Conservation (phyloP, 345 rosid species). For the Populus simonii region DNA sequence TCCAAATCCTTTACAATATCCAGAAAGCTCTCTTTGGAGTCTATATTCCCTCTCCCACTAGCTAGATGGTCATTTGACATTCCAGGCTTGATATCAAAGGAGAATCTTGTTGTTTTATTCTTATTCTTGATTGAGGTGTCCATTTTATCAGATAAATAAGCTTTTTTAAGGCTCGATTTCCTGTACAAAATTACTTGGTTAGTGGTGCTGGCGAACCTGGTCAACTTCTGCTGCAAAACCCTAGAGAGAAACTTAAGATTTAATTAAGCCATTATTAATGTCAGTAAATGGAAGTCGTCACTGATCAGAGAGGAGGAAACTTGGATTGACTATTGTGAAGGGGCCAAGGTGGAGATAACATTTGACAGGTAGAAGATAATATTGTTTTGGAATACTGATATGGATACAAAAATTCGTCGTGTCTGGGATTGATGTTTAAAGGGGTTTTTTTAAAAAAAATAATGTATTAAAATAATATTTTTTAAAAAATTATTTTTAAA, state of each 20-base stretch:
- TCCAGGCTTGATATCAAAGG: conserved; percentile 17
- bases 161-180: not conserved
- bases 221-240: not conserved
- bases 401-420: not conserved
- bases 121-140: conserved; percentile 25
- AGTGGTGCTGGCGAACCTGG: not conserved
- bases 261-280: not conserved
- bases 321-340: not conserved
- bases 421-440: no score
- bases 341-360: no score
- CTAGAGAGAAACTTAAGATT: not conserved
- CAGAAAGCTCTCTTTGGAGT: conserved; percentile 15
- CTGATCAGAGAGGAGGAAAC: not conserved
- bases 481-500: no score
- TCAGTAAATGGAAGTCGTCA: not conserved
- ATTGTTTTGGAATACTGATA: not conserved
- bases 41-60: conserved; percentile 22
- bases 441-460: no score
- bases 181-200: no score
- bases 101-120: conserved; percentile 25
- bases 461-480: no score
- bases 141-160: not conserved
- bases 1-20: conserved; percentile 1
- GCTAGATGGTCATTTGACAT: conserved; percentile 28
- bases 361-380: no score